Evolutionary conservation across 257 asterid genomes (phyloP).

Genomic region (Solanum rostratum): DNA sequence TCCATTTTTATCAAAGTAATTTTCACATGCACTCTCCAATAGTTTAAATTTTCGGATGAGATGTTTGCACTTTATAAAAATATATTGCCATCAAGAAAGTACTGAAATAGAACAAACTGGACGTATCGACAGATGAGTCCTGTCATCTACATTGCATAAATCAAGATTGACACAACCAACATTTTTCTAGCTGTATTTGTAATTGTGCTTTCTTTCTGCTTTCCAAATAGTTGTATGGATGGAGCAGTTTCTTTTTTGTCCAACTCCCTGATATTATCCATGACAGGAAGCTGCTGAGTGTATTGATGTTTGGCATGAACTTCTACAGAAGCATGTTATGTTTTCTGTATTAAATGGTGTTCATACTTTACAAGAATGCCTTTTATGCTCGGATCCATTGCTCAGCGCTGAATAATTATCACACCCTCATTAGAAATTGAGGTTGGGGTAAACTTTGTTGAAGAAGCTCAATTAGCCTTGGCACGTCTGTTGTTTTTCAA

Average conservation of each 20-base stretch:
- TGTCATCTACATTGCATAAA: background rate
- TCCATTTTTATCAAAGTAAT: background rate
- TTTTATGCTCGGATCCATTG: background rate
- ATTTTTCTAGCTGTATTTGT: background rate
- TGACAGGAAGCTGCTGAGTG: background rate
- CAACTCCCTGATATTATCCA: background rate
- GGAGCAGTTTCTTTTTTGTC: background rate
- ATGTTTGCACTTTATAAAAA: background rate
- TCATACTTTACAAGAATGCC: background rate
- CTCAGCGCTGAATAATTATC: background rate
- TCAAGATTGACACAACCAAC: background rate
- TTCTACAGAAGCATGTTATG: background rate
- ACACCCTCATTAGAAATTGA: background rate
- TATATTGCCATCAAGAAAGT: background rate
- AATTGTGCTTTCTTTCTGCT: background rate
- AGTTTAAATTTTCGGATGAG: background rate
- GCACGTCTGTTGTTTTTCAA: background rate
- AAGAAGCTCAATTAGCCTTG: background rate
- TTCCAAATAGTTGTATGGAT: background rate
- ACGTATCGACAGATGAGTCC: background rate
- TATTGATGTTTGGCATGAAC: background rate
- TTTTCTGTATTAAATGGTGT: background rate
- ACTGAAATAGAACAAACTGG: background rate
- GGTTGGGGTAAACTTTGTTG: background rate
- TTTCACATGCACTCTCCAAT: background rate